Conservation (phyloP, 176 grass and related monocot genomes). For the Musa itinerans region DNA sequence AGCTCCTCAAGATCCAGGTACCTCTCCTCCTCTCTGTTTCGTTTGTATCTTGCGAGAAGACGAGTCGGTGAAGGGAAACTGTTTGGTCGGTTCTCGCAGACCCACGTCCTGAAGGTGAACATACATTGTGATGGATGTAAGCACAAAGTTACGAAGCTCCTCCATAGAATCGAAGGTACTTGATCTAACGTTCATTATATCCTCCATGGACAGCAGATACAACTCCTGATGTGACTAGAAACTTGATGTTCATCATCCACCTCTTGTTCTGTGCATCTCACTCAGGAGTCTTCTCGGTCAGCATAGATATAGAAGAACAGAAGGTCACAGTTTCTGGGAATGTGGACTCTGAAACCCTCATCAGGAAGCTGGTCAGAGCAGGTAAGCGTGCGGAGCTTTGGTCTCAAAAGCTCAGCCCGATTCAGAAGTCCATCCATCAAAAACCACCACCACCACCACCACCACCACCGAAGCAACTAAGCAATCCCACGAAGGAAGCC, state of each 20-base stretch:
- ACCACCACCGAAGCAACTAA: conserved; percentile 37
- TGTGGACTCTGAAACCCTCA: conserved; percentile 57
- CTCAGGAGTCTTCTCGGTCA: conserved; percentile 75
- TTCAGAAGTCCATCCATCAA: conserved; percentile 35
- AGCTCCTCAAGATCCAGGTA: conserved; percentile 93
- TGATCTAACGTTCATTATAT: neutral
- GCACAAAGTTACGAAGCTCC: conserved; percentile 90
- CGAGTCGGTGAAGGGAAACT: neutral
- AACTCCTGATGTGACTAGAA: neutral
- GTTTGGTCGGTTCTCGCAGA: conserved; percentile 42
- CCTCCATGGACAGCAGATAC: neutral
- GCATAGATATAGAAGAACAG: conserved; percentile 73
- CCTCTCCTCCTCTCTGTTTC: conserved; percentile 4
- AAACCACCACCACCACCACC: conserved; percentile 36
- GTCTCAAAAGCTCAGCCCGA: conserved; percentile 48
- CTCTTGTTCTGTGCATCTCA: neutral
- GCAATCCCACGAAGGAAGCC: conserved; percentile 29
- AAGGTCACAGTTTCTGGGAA: conserved; percentile 73
- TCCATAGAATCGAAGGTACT: conserved; percentile 86
- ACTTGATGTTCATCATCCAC: too few relatives aligned
- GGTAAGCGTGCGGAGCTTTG: conserved; percentile 87
- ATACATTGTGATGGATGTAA: conserved; percentile 97
- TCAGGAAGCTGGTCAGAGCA: conserved; percentile 61
- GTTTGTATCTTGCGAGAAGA: neutral
- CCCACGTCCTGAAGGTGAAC: conserved; percentile 80